These are phyloP conservation scores for Colletotrichum spaethianum DNA, from an alignment of 2,329 filamentous ascomycete species.

Conservation along the genomic window DNA sequence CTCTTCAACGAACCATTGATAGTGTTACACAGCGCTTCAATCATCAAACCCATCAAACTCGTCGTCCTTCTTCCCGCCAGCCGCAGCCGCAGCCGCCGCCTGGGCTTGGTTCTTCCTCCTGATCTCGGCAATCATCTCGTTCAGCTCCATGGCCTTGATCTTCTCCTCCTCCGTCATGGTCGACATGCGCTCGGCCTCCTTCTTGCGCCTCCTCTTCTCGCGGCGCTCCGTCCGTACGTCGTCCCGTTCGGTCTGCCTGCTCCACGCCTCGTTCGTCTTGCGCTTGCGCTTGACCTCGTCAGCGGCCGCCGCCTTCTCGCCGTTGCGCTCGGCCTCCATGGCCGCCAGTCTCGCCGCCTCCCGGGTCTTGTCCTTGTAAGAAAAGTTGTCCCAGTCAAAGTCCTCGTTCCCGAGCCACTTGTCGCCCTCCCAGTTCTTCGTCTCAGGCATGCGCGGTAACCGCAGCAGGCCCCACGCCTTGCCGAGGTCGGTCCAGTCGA, in stretches of 20 bases:
- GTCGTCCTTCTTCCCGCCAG: slow-evolving; percentile 53
- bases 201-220: slow-evolving; percentile 75
- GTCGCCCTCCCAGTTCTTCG: slow-evolving; percentile 80
- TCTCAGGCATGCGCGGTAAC: slow-evolving; percentile 94
- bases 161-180: slow-evolving; percentile 81
- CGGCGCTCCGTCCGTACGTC: slow-evolving; percentile 73
- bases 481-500: slow-evolving; percentile 88
- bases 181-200: slow-evolving; percentile 73
- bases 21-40: slow-evolving; percentile 24
- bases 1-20: neutral
- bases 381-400: slow-evolving; percentile 77
- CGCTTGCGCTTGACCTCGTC: slow-evolving; percentile 68
- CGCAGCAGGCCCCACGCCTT: slow-evolving; percentile 88
- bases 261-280: slow-evolving; percentile 80
- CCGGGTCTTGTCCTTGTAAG: slow-evolving; percentile 80
- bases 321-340: slow-evolving; percentile 64
- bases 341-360: slow-evolving; percentile 76
- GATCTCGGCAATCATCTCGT: slow-evolving; percentile 76
- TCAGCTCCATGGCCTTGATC: slow-evolving; percentile 72
- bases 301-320: slow-evolving; percentile 48
- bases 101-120: slow-evolving; percentile 68
- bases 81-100: slow-evolving; percentile 46
- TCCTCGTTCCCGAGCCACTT: slow-evolving; percentile 69
- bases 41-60: slow-evolving; percentile 73
- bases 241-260: slow-evolving; percentile 76